A percentile compares a stretch with the other conserved stretches of the same genome.
Evolutionary conservation across 2,329 filamentous ascomycete genomes (phyloP).

Genomic region (Venturia effusa): DNA sequence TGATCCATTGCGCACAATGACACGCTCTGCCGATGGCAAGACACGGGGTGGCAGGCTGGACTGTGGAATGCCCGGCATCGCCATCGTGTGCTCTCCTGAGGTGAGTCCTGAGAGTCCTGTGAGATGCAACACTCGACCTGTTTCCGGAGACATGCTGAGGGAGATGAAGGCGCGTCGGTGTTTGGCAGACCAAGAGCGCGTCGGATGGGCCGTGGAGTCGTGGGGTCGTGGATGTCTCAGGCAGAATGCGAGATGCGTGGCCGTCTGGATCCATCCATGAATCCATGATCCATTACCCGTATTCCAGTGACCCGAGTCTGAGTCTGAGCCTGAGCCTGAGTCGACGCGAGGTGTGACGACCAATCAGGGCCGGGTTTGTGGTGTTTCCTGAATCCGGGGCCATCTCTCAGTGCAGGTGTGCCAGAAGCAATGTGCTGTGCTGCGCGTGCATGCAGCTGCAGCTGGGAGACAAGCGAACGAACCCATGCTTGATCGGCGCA

Average conservation of each 20-base stretch:
- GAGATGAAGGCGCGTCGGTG: not conserved
- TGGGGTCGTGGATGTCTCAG: not conserved
- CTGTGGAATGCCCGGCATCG: too few relatives aligned
- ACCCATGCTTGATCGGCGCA: not conserved
- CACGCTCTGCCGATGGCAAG: too few relatives aligned
- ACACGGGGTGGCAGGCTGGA: too few relatives aligned
- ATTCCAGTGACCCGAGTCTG: too few relatives aligned
- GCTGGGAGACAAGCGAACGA: not conserved
- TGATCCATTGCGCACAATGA: not conserved
- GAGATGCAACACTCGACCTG: too few relatives aligned
- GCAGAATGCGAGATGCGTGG: not conserved
- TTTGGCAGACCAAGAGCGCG: not conserved
- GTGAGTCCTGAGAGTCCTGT: too few relatives aligned
- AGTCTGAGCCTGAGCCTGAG: not conserved
- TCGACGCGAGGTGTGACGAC: not conserved
- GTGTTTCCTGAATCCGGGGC: not conserved
- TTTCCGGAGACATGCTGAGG: conserved; percentile 1
- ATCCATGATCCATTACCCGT: too few relatives aligned
- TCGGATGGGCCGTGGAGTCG: too few relatives aligned
- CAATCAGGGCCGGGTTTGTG: not conserved
- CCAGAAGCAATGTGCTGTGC: not conserved
- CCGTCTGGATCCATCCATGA: not conserved
- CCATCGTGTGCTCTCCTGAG: too few relatives aligned
- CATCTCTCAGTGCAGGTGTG: not conserved
- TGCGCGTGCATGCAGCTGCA: not conserved